Evolutionary conservation across 2,329 filamentous ascomycete genomes (phyloP).

Genomic region (Xylariaceae sp.): DNA sequence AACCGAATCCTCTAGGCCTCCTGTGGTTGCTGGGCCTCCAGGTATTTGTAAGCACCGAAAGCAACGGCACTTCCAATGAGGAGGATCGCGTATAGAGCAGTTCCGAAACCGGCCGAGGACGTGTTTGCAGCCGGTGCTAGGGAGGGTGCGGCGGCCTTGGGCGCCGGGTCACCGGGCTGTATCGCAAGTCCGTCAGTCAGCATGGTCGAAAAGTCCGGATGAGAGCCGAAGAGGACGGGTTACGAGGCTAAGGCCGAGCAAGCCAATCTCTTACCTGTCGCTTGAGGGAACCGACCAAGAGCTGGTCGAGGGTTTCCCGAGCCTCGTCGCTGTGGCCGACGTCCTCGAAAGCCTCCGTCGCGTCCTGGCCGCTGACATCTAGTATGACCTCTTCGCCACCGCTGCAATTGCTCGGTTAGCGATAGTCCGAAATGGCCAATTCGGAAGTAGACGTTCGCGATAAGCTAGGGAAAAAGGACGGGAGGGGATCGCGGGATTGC

Average conservation of each 20-base stretch:
- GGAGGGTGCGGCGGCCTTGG: conserved; percentile 59
- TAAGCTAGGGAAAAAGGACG: too few species aligned
- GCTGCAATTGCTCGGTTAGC: conserved; percentile 52
- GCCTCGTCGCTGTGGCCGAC: conserved; percentile 99
- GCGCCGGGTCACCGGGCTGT: conserved; percentile 77
- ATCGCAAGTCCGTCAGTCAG: conserved; percentile 12
- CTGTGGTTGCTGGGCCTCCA: conserved; percentile 60
- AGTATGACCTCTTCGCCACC: conserved; percentile 98
- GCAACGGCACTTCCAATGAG: conserved; percentile 75
- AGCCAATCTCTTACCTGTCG: conserved; percentile 67
- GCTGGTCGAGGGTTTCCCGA: conserved; percentile 82
- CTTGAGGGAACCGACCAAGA: conserved; percentile 78
- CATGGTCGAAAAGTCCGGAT: background rate
- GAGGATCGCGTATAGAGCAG: conserved; percentile 81
- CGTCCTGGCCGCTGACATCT: conserved; percentile 93
- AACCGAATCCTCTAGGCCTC: conserved; percentile 25
- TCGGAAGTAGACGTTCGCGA: too few species aligned
- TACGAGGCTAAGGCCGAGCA: conserved; percentile 4
- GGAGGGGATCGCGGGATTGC: conserved; percentile 5
- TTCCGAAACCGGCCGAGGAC: conserved; percentile 63
- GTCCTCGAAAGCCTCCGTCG: conserved; percentile 97
- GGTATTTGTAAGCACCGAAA: conserved; percentile 84
- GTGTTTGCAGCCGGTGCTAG: conserved; percentile 53
- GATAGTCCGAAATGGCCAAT: conserved; percentile 4
- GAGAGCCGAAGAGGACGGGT: conserved; percentile 1